phyloP scores from a whole-genome alignment of 305 asterid genomes.

The Fraxinus velutina region DNA sequence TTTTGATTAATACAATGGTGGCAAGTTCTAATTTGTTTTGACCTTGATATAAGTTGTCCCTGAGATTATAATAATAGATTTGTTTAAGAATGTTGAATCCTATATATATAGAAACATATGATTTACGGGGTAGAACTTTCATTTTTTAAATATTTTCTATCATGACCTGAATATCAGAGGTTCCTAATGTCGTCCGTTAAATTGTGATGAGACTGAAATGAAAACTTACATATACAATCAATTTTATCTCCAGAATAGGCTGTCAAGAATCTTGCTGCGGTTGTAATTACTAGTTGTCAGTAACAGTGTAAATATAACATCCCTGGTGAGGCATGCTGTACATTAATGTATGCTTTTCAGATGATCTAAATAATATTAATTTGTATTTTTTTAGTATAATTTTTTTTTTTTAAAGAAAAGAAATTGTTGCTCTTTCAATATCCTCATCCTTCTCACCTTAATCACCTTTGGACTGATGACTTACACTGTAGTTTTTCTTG shows the following conservation, averaged over 20 bases:
- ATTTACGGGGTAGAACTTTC: neutral
- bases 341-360: neutral
- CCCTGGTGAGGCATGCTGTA: neutral
- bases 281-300: neutral
- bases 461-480: neutral
- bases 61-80: neutral
- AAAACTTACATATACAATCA: neutral
- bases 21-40: neutral
- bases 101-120: neutral
- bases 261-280: neutral
- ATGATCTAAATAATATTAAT: too few relatives aligned
- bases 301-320: neutral
- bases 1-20: neutral
- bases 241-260: neutral
- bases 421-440: neutral
- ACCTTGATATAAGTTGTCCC: neutral
- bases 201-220: neutral
- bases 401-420: neutral
- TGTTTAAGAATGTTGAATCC: conserved; percentile 13
- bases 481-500: neutral
- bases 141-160: neutral
- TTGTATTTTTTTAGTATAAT: neutral
- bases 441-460: neutral
- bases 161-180: neutral
- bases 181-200: neutral